These are phyloP conservation scores for Casuarina cunninghamiana DNA, from an alignment of 306 rosid genomes.

Conservation along the genomic window DNA sequence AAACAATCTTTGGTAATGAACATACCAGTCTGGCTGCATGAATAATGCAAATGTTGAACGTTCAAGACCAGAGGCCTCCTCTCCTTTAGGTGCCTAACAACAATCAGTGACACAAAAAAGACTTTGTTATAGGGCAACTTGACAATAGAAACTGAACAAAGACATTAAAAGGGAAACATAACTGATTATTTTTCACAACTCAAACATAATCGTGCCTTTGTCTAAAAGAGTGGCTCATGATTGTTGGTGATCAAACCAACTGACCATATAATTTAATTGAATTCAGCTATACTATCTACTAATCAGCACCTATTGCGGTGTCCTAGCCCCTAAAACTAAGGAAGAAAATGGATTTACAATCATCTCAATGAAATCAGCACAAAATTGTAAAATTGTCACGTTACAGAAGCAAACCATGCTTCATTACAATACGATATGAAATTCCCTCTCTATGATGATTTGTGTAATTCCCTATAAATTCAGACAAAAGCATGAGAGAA, in stretches of 20 bases:
- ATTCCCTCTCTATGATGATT: background rate
- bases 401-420: background rate
- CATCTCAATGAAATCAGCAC: background rate
- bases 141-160: conserved; percentile 11
- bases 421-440: background rate
- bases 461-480: background rate
- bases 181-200: conserved; percentile 5
- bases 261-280: background rate
- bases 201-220: conserved; percentile 6
- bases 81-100: conserved; percentile 74
- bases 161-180: background rate
- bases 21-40: conserved; percentile 97
- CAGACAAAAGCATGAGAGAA: background rate
- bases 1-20: background rate
- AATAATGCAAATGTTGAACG: conserved; percentile 90
- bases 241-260: background rate
- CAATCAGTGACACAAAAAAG: conserved; percentile 16
- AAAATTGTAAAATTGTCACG: background rate
- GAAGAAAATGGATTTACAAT: background rate
- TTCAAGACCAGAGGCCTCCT: conserved; percentile 67
- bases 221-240: conserved; percentile 9
- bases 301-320: background rate
- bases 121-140: conserved; percentile 1
- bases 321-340: background rate
- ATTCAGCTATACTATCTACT: background rate